Percentiles rank a stretch among this genome's conserved stretches.
These are phyloP conservation scores for Verbena officinalis DNA, from an alignment of 257 asterid genomes.

Conservation along the genomic window DNA sequence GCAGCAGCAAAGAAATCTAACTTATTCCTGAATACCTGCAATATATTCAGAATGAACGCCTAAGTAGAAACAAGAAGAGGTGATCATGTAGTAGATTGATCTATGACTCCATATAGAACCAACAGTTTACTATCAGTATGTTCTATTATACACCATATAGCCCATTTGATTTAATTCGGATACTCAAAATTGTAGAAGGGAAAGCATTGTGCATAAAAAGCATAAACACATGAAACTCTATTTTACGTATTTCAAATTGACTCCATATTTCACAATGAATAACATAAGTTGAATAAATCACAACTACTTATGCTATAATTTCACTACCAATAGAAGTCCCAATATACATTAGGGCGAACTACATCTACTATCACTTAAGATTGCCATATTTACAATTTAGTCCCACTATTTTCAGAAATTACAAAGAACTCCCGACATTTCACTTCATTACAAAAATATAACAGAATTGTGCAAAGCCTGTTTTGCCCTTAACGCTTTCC, in stretches of 20 bases:
- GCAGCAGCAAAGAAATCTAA: conserved; percentile 96
- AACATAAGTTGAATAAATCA: not conserved
- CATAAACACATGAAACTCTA: conserved; percentile 1
- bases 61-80: conserved; percentile 16
- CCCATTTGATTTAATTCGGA: conserved; percentile 18
- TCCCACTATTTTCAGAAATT: no score
- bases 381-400: no score
- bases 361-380: no score
- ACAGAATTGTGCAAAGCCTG: no score
- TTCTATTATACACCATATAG: conserved; percentile 19
- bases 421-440: no score
- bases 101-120: conserved; percentile 25
- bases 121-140: conserved; percentile 10
- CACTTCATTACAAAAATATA: no score
- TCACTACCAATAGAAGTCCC: conserved; percentile 19
- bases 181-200: not conserved
- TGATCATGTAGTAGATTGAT: conserved; percentile 23
- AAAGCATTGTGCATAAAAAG: conserved; percentile 7
- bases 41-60: conserved; percentile 28
- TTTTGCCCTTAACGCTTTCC: no score
- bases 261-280: conserved; percentile 12
- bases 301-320: not conserved
- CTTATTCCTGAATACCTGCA: conserved; percentile 86
- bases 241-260: not conserved
- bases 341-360: no score